Evolutionary conservation across 2,329 filamentous ascomycete species (phyloP), one percentile per base, ranked within the genome.

Genomic region (Magnaporthiopsis poae): DNA sequence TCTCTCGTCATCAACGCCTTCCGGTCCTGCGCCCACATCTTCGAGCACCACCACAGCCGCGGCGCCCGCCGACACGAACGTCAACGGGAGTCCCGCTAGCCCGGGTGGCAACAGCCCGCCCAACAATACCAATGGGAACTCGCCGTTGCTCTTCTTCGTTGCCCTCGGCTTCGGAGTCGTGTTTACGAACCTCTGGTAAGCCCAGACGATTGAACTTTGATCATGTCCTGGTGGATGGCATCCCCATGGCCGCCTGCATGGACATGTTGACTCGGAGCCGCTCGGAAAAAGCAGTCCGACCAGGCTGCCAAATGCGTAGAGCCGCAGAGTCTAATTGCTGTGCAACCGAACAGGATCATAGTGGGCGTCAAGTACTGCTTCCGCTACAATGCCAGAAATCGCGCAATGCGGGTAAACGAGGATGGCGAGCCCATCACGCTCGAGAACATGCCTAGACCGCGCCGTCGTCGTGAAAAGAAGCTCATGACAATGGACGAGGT

Each of bases 281-380:
- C 15, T 46, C 3, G 15, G 15, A 18, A 13, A 46, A 46, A 18
- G 39, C 39, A 13, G 3, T 2, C 27, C 27, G 39, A 4, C 39
- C 18, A 13, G 39, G 2, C 18, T 36, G 8, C 7, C 61, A 12
- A 5, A 18, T 46, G 39, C 13, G 15, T 46, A 46, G 39, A 46
- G 11, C 39, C 39, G 13, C 39, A 18, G 13, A 52, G 25, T 60
- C 60, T 59, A 33, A 61, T 33, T 4, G n/a, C 33, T 62, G 33
- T 39, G 60, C 65, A 61, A 46, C n/a, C 65, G 15, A 60, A 65
- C 73, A 99, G 95, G 95, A 99, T 99, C 73, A 99, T 99, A 72
- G 95, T 99, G 68, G 95, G 95, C 71, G 95, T 99, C 69, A 99
- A 99, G 80, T 99, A 99, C 78, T 99, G 95, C 80, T 99, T 99